A percentile compares a stretch with the other conserved stretches of the same genome.
Evolutionary conservation across 306 rosid species (phyloP).

Genomic region (Acacia acuminata): DNA sequence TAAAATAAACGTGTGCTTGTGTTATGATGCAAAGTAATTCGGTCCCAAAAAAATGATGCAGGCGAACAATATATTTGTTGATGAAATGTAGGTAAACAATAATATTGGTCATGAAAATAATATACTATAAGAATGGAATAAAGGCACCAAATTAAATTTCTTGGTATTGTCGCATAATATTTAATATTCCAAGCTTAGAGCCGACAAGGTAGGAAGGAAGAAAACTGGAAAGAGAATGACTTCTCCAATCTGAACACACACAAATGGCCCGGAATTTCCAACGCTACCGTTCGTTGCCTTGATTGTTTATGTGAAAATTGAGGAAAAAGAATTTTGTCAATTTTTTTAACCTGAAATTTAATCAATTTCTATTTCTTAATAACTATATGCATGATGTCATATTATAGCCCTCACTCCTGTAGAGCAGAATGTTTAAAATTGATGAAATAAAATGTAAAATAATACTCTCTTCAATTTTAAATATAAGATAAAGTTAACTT

Average conservation of each 20-base stretch:
- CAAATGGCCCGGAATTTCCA: neutral
- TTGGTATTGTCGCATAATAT: neutral
- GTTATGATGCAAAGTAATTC: neutral
- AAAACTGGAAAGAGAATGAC: neutral
- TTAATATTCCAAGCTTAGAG: neutral
- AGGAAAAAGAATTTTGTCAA: no score
- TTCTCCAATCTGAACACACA: neutral
- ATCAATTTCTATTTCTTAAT: neutral
- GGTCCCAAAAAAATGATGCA: neutral
- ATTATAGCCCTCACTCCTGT: neutral
- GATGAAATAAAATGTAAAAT: neutral
- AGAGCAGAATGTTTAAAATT: neutral
- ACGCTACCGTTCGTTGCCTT: neutral
- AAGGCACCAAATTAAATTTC: neutral
- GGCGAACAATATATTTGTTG: no score
- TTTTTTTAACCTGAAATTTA: neutral
- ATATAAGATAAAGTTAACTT: no score
- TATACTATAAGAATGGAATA: neutral
- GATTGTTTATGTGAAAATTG: neutral
- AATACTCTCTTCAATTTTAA: no score
- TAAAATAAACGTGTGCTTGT: neutral
- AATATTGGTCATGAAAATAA: neutral
- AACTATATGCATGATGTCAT: no score
- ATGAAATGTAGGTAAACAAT: neutral
- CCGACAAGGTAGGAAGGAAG: neutral